phyloP scores from a whole-genome alignment of 1,284 basidiomycete genomes.

The Rugosomyces carneus region DNA sequence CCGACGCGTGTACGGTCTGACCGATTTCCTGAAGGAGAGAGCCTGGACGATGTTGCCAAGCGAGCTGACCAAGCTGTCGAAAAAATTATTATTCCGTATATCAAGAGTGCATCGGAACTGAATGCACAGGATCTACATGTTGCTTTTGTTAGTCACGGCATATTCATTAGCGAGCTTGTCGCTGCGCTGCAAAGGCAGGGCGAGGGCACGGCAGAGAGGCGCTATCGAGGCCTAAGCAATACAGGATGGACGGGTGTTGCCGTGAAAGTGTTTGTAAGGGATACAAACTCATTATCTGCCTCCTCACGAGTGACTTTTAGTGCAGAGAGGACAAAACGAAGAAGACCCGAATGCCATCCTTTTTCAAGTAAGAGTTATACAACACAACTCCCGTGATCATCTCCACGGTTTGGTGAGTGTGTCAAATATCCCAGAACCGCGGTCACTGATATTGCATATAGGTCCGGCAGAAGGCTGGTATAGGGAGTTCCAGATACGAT shows the following conservation, averaged over 20 bases:
- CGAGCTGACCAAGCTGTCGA: conserved; percentile 58
- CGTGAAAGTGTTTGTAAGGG: conserved; percentile 41
- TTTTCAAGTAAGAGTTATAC: conserved; percentile 39
- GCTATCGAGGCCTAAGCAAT: conserved; percentile 55
- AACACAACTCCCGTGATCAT: conserved; percentile 54
- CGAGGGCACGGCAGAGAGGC: conserved; percentile 19
- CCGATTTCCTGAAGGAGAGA: conserved; percentile 71
- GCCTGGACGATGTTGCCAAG: conserved; percentile 57
- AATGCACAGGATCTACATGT: conserved; percentile 43
- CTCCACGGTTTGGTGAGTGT: conserved; percentile 48
- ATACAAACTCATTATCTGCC: background rate
- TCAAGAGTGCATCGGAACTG: conserved; percentile 36
- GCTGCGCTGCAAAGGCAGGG: conserved; percentile 42
- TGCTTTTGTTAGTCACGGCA: conserved; percentile 76
- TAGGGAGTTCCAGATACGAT: conserved; percentile 68
- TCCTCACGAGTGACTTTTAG: background rate
- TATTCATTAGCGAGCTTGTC: conserved; percentile 67
- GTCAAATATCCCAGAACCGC: background rate
- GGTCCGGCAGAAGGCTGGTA: conserved; percentile 74
- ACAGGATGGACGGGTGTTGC: conserved; percentile 66
- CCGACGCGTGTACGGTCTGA: conserved; percentile 40
- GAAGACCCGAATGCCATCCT: conserved; percentile 10
- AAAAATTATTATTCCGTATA: conserved; percentile 55
- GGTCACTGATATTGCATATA: conserved; percentile 22
- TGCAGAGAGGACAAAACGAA: conserved; percentile 2